phyloP scores from a whole-genome alignment of 306 rosid genomes.

The Spatholobus suberectus region DNA sequence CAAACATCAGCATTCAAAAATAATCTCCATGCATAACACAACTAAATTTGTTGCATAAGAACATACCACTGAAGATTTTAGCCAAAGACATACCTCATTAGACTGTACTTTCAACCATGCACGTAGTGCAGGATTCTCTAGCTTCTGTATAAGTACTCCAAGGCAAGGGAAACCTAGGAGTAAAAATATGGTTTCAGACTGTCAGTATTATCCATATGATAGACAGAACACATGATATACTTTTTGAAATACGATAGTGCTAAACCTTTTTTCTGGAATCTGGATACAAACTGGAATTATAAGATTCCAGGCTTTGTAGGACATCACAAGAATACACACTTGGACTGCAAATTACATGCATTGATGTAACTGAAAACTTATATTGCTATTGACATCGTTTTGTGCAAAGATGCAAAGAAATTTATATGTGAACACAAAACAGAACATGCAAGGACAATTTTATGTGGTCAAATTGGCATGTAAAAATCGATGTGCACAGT shows the following conservation, averaged over 20 bases:
- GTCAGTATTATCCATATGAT: constrained; percentile 3
- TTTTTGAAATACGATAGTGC: constrained; percentile 1
- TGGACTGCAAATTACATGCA: constrained; percentile 2
- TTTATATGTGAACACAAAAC: constrained; percentile 27
- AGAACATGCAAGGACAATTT: constrained; percentile 13
- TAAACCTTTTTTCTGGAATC: not conserved
- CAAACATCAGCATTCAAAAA: constrained; percentile 17
- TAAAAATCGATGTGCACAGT: not conserved
- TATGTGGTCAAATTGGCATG: constrained; percentile 25
- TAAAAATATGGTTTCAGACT: constrained; percentile 33
- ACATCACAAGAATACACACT: constrained; percentile 5
- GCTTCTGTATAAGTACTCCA: constrained; percentile 93
- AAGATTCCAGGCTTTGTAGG: constrained; percentile 25
- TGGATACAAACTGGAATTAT: constrained; percentile 14
- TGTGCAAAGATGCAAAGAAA: constrained; percentile 21
- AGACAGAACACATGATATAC: constrained; percentile 9
- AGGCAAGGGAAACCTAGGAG: constrained; percentile 91
- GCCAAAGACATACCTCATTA: constrained; percentile 71
- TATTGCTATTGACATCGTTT: not conserved
- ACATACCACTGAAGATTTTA: constrained; percentile 11
- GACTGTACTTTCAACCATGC: constrained; percentile 81
- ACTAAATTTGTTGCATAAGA: constrained; percentile 3
- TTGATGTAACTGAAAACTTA: not conserved
- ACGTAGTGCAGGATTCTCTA: constrained; percentile 93
- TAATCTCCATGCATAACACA: constrained; percentile 12